Evolutionary conservation across 768 basidiomycete species (phyloP), one percentile per base, ranked within the genome.

Genomic region (Hysterangium stoloniferum): DNA sequence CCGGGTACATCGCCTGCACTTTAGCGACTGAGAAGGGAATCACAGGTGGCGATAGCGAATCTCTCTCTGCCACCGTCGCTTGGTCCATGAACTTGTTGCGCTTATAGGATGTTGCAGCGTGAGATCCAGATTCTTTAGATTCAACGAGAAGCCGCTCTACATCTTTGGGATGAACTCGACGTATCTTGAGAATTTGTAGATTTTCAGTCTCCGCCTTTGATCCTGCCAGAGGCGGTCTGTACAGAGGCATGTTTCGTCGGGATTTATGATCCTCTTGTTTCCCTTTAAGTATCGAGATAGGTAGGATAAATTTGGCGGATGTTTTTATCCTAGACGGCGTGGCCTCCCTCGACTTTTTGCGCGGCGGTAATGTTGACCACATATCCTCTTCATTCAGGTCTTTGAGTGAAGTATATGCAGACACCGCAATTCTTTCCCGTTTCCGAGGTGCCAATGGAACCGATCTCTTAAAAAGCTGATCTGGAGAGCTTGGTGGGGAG

Each of bases 381-480:
- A 41, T 31, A 3, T 56, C 27, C 19, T 63, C 55, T n/a, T 62
- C 61, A 44, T 56, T 59, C 19, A 51, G 33, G 38, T 37, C 33
- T 28, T 11, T 32, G 33, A 25, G 19, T 6, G 37, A 52, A 19
- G 32, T 22, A n/a, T 36, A 45, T 6, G 29, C 43, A 5, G 34
- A 40, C 32, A 11, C 25, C 15, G 25, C 44, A 20, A 31, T 40
- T 27, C 51, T 58, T 31, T 63, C 58, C 43, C 67, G 70, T 36
- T 53, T 34, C 9, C 59, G 59, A 2, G 53, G 42, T 38, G 54
- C 61, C 20, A 55, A 58, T 2, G 54, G 37, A 13, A n/a, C n/a
- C n/a, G n/a, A n/a, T n/a, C n/a, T n/a, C n/a, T n/a, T n/a, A n/a
- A n/a, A n/a, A n/a, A n/a, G n/a, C n/a, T n/a, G n/a, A n/a, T n/a